These are phyloP conservation scores for Skeletonema grethae DNA, from an alignment of 108 stramenopile species.

Conservation along the genomic window DNA sequence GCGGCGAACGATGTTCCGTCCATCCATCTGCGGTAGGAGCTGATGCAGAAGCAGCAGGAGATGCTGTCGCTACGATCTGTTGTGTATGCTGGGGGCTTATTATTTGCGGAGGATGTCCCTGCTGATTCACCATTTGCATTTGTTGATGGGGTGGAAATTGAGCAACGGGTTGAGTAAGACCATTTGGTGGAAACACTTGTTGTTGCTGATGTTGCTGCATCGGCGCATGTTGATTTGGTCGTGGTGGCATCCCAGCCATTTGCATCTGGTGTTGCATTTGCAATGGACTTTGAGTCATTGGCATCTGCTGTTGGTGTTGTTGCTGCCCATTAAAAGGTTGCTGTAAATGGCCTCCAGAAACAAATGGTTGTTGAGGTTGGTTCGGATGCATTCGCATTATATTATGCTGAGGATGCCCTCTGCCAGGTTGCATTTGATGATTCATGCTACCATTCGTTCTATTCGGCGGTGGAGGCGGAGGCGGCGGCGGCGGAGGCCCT, in stretches of 20 bases:
- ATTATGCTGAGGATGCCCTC: background rate
- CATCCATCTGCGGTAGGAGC: conserved; percentile 47
- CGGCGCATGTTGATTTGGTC: conserved; percentile 1
- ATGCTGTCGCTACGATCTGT: conserved; percentile 5
- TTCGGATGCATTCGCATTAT: conserved; percentile 2
- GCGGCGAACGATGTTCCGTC: conserved; percentile 62
- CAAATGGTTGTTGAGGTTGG: conserved; percentile 5
- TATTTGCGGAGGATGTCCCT: conserved; percentile 2
- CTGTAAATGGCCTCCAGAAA: background rate
- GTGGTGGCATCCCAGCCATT: conserved; percentile 1
- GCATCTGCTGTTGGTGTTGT: conserved; percentile 13
- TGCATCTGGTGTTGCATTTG: conserved; percentile 18
- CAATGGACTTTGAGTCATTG: conserved; percentile 12
- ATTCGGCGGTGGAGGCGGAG: background rate
- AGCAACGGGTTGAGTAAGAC: conserved; percentile 10
- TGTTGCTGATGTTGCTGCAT: conserved; percentile 6
- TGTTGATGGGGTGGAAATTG: conserved; percentile 15
- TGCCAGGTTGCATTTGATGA: conserved; percentile 4
- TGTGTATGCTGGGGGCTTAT: background rate
- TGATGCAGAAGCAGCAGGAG: conserved; percentile 6
- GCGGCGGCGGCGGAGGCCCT: background rate
- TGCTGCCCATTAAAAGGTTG: background rate
- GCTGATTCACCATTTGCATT: conserved; percentile 16
- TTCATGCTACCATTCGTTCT: conserved; percentile 4
- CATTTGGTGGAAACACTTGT: conserved; percentile 9